These are phyloP conservation scores for Pittosporum tobira DNA, from an alignment of 129 eudicot species.

Conservation along the genomic window DNA sequence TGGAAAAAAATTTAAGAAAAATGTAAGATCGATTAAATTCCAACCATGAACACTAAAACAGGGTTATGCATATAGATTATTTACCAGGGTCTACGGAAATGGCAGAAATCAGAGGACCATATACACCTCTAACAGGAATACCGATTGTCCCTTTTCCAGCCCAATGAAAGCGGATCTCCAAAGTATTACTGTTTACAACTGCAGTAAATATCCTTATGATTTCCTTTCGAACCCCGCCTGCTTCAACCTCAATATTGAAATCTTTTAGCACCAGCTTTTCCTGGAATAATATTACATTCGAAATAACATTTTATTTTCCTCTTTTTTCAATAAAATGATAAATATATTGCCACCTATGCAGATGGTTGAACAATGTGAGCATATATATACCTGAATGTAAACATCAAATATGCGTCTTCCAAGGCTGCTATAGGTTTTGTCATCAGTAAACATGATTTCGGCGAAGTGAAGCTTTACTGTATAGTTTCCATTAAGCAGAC, in stretches of 20 bases:
- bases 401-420: conserved; percentile 82
- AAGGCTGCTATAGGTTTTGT: conserved; percentile 41
- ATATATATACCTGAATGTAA: conserved; percentile 59
- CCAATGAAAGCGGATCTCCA: conserved; percentile 66
- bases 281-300: conserved; percentile 25
- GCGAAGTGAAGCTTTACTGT: conserved; percentile 76
- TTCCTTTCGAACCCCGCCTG: conserved; percentile 56
- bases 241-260: conserved; percentile 56
- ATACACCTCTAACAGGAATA: conserved; percentile 52
- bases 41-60: conserved; percentile 4
- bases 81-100: conserved; percentile 68
- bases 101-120: conserved; percentile 85
- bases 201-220: conserved; percentile 24
- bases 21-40: neutral
- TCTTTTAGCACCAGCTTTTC: conserved; percentile 43
- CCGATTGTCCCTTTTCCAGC: conserved; percentile 71
- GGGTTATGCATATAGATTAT: conserved; percentile 4
- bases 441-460: conserved; percentile 47
- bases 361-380: neutral
- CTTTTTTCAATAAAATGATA: too few relatives aligned
- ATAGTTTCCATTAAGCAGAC: conserved; percentile 56
- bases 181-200: conserved; percentile 22
- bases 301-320: too few relatives aligned
- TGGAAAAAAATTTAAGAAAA: neutral
- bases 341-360: too few relatives aligned